Evolutionary conservation across 345 rosid species (phyloP).

Genomic region (Salix purpurea): DNA sequence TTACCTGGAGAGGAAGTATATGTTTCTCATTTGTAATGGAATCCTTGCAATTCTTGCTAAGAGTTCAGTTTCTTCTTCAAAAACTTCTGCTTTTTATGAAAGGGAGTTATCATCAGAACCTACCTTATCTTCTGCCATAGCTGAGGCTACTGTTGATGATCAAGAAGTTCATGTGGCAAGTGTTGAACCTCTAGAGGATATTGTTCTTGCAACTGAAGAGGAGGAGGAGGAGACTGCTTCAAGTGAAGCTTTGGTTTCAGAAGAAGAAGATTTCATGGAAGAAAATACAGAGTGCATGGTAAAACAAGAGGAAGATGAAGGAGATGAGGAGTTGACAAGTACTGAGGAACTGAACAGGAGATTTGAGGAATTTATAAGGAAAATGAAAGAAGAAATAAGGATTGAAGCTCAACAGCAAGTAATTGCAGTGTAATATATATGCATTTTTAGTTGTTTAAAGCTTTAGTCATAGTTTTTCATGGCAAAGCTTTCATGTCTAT

Average conservation of each 20-base stretch:
- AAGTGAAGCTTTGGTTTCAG: constrained; percentile 1
- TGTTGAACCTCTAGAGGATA: neutral
- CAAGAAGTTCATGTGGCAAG: too few relatives aligned
- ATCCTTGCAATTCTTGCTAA: constrained; percentile 51
- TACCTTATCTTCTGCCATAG: neutral
- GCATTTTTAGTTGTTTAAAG: neutral
- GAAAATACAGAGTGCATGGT: neutral
- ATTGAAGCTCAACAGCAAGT: constrained; percentile 41
- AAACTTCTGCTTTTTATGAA: constrained; percentile 5
- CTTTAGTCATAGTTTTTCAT: neutral
- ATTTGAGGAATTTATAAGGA: constrained; percentile 60
- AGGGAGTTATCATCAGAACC: neutral
- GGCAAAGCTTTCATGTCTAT: too few relatives aligned
- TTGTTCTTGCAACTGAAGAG: neutral
- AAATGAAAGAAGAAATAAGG: constrained; percentile 61
- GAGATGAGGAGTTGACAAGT: constrained; percentile 25
- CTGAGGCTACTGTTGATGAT: neutral
- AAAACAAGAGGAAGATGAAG: constrained; percentile 10
- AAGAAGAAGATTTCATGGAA: constrained; percentile 7
- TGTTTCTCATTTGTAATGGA: constrained; percentile 53
- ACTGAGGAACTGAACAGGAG: constrained; percentile 48
- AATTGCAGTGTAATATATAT: constrained; percentile 27
- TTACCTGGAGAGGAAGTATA: constrained; percentile 44
- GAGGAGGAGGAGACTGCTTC: neutral
- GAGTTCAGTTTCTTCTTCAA: constrained; percentile 5